phyloP scores from a whole-genome alignment of 2,329 filamentous ascomycete species.

The Aspergillus ruber region DNA sequence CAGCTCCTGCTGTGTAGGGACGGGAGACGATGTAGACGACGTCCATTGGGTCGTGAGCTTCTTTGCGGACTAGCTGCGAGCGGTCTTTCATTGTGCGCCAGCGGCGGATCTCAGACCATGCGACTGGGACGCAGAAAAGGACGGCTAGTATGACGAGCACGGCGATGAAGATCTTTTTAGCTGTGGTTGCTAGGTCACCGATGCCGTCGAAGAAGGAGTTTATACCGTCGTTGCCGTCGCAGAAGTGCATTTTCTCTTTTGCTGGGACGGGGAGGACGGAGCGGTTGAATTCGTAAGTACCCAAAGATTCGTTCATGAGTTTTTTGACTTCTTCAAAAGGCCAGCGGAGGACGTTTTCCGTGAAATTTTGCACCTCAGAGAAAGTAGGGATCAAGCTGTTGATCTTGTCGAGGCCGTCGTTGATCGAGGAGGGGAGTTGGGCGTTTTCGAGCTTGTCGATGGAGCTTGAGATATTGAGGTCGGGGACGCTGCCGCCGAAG shows the following conservation, averaged over 20 bases:
- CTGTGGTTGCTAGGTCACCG: slow-evolving; percentile 58
- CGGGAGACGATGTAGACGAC: slow-evolving; percentile 81
- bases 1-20: slow-evolving; percentile 65
- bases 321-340: slow-evolving; percentile 77
- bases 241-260: slow-evolving; percentile 80
- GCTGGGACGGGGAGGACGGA: slow-evolving; percentile 73
- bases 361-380: slow-evolving; percentile 73
- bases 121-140: slow-evolving; percentile 70
- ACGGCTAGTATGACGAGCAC: slow-evolving; percentile 66
- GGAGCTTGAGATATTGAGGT: slow-evolving; percentile 59
- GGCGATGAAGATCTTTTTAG: slow-evolving; percentile 69
- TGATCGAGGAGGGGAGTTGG: slow-evolving; percentile 61
- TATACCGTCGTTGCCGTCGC: slow-evolving; percentile 76
- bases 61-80: slow-evolving; percentile 57
- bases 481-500: slow-evolving; percentile 43
- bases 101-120: slow-evolving; percentile 68
- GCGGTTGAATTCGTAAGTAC: slow-evolving; percentile 70
- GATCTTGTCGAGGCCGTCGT: slow-evolving; percentile 62
- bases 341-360: slow-evolving; percentile 63
- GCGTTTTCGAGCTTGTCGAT: slow-evolving; percentile 64
- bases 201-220: slow-evolving; percentile 75
- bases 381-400: slow-evolving; percentile 79
- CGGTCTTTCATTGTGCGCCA: slow-evolving; percentile 69
- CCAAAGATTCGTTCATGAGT: slow-evolving; percentile 64
- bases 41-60: slow-evolving; percentile 74